These are phyloP conservation scores for Thalassiosira sp. DNA, from an alignment of 352 stramenopile genomes.

Conservation along the genomic window DNA sequence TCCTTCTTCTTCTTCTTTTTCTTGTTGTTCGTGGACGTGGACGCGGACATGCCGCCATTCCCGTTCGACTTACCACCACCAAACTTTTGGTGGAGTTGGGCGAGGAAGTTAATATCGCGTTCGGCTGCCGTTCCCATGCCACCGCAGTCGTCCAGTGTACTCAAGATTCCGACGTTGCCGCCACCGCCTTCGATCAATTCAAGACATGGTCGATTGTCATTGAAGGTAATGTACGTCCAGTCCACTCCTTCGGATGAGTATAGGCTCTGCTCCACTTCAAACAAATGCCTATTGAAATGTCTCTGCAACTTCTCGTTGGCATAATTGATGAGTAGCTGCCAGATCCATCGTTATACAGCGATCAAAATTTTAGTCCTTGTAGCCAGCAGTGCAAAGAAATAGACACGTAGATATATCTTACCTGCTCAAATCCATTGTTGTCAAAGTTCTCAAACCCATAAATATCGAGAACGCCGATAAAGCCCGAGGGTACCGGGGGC, in stretches of 20 bases:
- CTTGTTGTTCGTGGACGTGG: slow-evolving; percentile 5
- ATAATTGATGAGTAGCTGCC: slow-evolving; percentile 88
- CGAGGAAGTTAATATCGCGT: slow-evolving; percentile 82
- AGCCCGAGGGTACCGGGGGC: slow-evolving; percentile 44
- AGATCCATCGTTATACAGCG: no score
- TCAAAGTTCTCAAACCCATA: slow-evolving; percentile 89
- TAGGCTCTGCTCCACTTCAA: slow-evolving; percentile 85
- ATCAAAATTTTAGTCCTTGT: no score
- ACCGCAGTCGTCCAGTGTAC: slow-evolving; percentile 78
- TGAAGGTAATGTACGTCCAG: slow-evolving; percentile 85
- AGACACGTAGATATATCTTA: no score
- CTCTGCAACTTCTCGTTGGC: slow-evolving; percentile 86
- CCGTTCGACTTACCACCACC: slow-evolving; percentile 34
- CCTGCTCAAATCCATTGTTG: slow-evolving; percentile 87
- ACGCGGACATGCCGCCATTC: slow-evolving; percentile 19
- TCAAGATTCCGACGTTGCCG: slow-evolving; percentile 72
- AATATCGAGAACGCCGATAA: slow-evolving; percentile 88
- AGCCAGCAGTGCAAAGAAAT: no score
- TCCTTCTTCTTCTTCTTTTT: slow-evolving; percentile 53
- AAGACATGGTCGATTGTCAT: slow-evolving; percentile 82
- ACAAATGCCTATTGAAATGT: slow-evolving; percentile 86
- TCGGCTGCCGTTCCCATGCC: slow-evolving; percentile 80
- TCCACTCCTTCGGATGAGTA: slow-evolving; percentile 81
- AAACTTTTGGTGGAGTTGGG: slow-evolving; percentile 80
- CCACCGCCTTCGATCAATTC: slow-evolving; percentile 82